These are phyloP conservation scores for Ophiostoma tasmaniense DNA, from an alignment of 2,329 filamentous ascomycete species.

Conservation along the genomic window DNA sequence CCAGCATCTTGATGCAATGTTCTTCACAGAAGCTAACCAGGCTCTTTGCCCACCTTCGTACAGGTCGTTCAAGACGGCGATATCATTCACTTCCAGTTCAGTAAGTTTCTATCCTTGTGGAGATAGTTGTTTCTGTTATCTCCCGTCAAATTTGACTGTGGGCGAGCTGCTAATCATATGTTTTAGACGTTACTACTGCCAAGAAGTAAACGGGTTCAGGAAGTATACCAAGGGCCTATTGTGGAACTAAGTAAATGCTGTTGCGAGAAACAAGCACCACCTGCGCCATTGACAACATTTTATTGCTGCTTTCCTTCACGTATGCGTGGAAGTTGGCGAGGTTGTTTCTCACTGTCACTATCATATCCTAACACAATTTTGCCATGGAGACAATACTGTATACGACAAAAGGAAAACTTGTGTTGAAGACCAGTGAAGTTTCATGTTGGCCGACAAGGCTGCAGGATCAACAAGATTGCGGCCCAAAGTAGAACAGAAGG, in stretches of 20 bases:
- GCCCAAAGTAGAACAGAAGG: neutral
- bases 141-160: neutral
- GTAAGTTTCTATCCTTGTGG: constrained; percentile 27
- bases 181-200: neutral
- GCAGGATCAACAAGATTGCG: neutral
- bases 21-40: constrained; percentile 20
- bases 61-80: constrained; percentile 36
- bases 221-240: too few relatives aligned
- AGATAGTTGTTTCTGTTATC: too few relatives aligned
- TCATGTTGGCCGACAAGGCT: neutral
- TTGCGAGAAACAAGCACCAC: too few relatives aligned
- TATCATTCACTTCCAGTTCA: constrained; percentile 38
- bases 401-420: too few relatives aligned
- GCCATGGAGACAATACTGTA: too few relatives aligned
- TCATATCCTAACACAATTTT: too few relatives aligned
- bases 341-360: too few relatives aligned
- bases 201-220: neutral
- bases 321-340: too few relatives aligned
- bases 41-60: neutral
- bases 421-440: neutral
- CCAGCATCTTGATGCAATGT: neutral
- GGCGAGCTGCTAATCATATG: neutral
- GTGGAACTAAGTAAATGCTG: too few relatives aligned
- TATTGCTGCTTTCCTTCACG: too few relatives aligned
- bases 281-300: too few relatives aligned